Evolutionary conservation across 768 basidiomycete genomes (phyloP), one percentile per base, ranked within the genome.

Genomic region (Flagelloscypha sp.): DNA sequence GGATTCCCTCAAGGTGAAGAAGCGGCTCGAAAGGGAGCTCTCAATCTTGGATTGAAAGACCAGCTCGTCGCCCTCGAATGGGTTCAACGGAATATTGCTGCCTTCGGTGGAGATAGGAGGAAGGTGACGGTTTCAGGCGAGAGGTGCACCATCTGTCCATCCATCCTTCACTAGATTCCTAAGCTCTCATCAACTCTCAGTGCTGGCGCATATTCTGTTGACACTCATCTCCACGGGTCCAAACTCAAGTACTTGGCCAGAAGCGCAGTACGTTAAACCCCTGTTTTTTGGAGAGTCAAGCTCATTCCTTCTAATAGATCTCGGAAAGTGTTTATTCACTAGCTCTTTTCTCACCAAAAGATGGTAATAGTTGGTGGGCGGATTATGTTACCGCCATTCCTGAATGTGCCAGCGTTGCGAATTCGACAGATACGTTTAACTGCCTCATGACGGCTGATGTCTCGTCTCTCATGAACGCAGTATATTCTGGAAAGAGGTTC

Each of bases 101-200:
- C 52, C 0, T 84, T 82, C 42, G 79, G 81, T 8, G 79, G 78
- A 10, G 73, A 71, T 41, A 61, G 59, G n/a, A 46, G n/a, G 8
- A 63, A 67, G 54, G 66, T 65, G 6, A 49, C n/a, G n/a, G 41
- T 55, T 11, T 50, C 52, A 21, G 64, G 64, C 2, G 49, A 63
- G 36, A n/a, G n/a, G n/a, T n/a, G n/a, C n/a, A n/a, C n/a, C n/a
- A n/a, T n/a, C n/a, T n/a, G n/a, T n/a, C n/a, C n/a, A n/a, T n/a
- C n/a, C n/a, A n/a, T n/a, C n/a, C n/a, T n/a, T n/a, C n/a, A n/a
- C n/a, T n/a, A n/a, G n/a, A n/a, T n/a, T n/a, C n/a, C n/a, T n/a
- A n/a, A n/a, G n/a, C n/a, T n/a, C n/a, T n/a, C n/a, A n/a, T n/a
- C n/a, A n/a, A n/a, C n/a, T n/a, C n/a, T n/a, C n/a, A 68, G 65